Percentiles rank a stretch among this genome's conserved stretches.
Evolutionary conservation across 2,329 filamentous ascomycete genomes (phyloP).

Genomic region (Talaromyces funiculosus): DNA sequence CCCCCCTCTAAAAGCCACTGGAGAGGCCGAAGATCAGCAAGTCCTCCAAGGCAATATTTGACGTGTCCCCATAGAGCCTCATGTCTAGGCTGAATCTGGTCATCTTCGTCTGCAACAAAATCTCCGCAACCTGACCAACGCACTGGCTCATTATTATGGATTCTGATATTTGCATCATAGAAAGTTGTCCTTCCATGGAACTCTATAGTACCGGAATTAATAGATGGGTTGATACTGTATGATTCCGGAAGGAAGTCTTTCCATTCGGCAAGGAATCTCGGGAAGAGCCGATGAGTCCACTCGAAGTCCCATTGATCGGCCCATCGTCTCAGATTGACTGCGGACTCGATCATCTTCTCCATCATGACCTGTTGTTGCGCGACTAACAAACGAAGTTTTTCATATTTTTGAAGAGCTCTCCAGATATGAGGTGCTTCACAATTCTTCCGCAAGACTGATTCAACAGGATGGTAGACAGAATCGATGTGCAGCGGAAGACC

Average conservation of each 20-base stretch:
- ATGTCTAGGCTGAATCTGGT: conserved; percentile 23
- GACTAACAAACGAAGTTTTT: conserved; percentile 26
- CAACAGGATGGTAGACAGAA: conserved; percentile 19
- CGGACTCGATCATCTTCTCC: conserved; percentile 20
- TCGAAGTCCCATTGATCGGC: background rate
- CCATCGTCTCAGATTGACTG: conserved; percentile 21
- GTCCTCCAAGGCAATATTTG: conserved; percentile 2
- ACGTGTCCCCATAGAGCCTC: conserved; percentile 21
- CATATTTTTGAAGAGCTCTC: conserved; percentile 28
- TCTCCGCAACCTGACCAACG: conserved; percentile 16
- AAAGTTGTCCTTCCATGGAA: conserved; percentile 27
- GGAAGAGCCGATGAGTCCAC: conserved; percentile 36
- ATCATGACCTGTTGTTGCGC: conserved; percentile 24
- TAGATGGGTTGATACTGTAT: conserved; percentile 30
- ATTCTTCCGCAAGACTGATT: background rate
- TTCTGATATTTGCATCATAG: conserved; percentile 15
- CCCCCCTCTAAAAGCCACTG: conserved; percentile 17
- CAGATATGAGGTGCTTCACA: conserved; percentile 7
- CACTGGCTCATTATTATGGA: conserved; percentile 20
- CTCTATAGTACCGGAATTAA: conserved; percentile 34
- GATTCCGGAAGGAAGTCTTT: conserved; percentile 40
- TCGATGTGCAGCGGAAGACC: conserved; percentile 5
- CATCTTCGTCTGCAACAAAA: conserved; percentile 12
- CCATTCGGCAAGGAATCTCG: conserved; percentile 46
- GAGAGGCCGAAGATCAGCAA: conserved; percentile 14